Evolutionary conservation across 1,284 basidiomycete species (phyloP).

Genomic region (Sanguinoderma infundibulare): DNA sequence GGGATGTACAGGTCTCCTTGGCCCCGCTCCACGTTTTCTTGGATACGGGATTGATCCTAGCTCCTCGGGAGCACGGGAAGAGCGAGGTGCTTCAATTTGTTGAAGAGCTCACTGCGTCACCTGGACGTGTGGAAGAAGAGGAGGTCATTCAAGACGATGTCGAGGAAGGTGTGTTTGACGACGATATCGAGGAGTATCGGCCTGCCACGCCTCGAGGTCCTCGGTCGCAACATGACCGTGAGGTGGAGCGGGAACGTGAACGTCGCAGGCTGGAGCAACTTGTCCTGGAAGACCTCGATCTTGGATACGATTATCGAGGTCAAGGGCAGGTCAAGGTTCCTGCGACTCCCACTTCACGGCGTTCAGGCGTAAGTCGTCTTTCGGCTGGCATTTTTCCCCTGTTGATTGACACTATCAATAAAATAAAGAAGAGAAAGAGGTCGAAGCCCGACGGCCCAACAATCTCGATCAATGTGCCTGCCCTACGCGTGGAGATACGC

Average conservation of each 20-base stretch:
- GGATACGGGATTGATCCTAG: slow-evolving; percentile 61
- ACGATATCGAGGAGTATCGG: slow-evolving; percentile 33
- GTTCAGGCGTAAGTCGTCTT: slow-evolving; percentile 26
- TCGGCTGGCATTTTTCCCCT: neutral
- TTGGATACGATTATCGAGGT: slow-evolving; percentile 51
- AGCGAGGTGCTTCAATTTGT: slow-evolving; percentile 45
- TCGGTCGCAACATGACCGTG: slow-evolving; percentile 25
- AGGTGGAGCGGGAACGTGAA: slow-evolving; percentile 43
- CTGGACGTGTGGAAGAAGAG: slow-evolving; percentile 19
- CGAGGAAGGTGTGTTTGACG: slow-evolving; percentile 26
- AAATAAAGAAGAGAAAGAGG: slow-evolving; percentile 9
- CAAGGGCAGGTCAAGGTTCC: slow-evolving; percentile 5
- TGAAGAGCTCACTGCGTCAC: slow-evolving; percentile 34
- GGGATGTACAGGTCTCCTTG: slow-evolving; percentile 45
- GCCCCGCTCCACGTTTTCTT: slow-evolving; percentile 75
- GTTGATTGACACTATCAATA: neutral
- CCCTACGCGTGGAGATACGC: slow-evolving; percentile 65
- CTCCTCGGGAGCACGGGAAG: slow-evolving; percentile 37
- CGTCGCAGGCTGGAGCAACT: slow-evolving; percentile 50
- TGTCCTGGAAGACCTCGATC: slow-evolving; percentile 59
- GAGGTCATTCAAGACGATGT: slow-evolving; percentile 23
- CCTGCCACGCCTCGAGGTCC: slow-evolving; percentile 40
- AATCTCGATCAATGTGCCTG: slow-evolving; percentile 45
- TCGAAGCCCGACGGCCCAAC: slow-evolving; percentile 19
- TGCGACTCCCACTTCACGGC: slow-evolving; percentile 1